These are phyloP conservation scores for Camelina laxa DNA, from an alignment of 345 rosid genomes.

Conservation along the genomic window DNA sequence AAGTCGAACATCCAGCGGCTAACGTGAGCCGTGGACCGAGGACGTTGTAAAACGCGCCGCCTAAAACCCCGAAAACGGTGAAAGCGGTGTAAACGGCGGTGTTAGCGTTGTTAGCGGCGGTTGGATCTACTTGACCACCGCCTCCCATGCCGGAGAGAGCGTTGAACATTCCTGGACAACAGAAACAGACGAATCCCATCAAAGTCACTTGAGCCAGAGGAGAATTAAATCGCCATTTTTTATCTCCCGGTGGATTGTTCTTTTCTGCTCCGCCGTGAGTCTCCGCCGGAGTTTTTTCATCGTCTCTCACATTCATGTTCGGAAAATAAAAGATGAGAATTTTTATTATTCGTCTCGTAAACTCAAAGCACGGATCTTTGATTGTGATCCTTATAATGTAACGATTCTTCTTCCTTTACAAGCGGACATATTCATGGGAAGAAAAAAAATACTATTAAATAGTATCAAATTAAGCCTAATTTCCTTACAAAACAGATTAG, in stretches of 20 bases:
- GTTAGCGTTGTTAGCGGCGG: constrained; percentile 85
- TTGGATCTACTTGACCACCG: constrained; percentile 80
- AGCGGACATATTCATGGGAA: constrained; percentile 29
- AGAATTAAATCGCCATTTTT: constrained; percentile 64
- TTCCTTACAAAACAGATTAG: background rate
- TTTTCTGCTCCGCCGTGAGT: constrained; percentile 26
- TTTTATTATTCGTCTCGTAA: background rate
- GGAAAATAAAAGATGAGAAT: background rate
- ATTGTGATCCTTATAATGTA: constrained; percentile 2
- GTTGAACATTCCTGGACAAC: constrained; percentile 97
- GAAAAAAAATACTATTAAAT: background rate
- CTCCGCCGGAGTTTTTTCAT: constrained; percentile 1
- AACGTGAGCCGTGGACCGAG: constrained; percentile 73
- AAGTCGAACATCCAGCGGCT: constrained; percentile 76
- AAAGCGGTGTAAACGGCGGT: constrained; percentile 69
- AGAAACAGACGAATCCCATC: constrained; percentile 90
- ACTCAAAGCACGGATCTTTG: constrained; percentile 31
- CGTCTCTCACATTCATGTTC: constrained; percentile 28
- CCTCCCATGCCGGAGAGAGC: constrained; percentile 98
- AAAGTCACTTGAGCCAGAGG: constrained; percentile 72
- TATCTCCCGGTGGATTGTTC: constrained; percentile 11
- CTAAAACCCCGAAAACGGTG: constrained; percentile 58
- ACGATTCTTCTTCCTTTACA: constrained; percentile 17
- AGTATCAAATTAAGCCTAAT: background rate
- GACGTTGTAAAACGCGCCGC: constrained; percentile 66